A percentile compares a stretch with the other conserved stretches of the same genome.
Evolutionary conservation across 2,329 filamentous ascomycete species (phyloP).

Genomic region (Neopestalotiopsis rosae): DNA sequence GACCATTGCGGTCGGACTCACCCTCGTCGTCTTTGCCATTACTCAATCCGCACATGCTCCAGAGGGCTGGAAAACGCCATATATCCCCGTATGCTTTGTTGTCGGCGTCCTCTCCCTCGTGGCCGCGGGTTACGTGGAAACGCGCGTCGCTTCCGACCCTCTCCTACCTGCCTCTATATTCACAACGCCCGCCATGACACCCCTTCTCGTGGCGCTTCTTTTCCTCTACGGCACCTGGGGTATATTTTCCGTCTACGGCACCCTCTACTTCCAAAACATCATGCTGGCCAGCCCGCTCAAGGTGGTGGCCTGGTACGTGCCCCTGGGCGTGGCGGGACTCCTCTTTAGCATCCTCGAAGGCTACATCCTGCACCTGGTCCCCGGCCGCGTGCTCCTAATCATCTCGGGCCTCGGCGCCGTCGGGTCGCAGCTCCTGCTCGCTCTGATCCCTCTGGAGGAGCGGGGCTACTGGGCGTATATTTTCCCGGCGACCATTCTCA

Average conservation of each 20-base stretch:
- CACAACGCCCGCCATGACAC: not conserved
- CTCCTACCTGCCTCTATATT: constrained; percentile 60
- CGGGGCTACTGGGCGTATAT: constrained; percentile 73
- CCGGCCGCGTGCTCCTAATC: constrained; percentile 66
- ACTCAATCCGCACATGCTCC: constrained; percentile 75
- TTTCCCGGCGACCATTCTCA: constrained; percentile 72
- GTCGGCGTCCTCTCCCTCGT: constrained; percentile 65
- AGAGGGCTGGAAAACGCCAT: constrained; percentile 72
- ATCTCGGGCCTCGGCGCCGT: constrained; percentile 66
- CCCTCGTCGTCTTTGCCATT: constrained; percentile 76
- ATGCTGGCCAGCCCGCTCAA: constrained; percentile 58
- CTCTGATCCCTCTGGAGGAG: constrained; percentile 62
- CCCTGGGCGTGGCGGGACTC: constrained; percentile 71
- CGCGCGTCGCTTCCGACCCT: constrained; percentile 70
- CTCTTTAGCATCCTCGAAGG: constrained; percentile 67
- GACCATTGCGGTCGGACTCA: constrained; percentile 67
- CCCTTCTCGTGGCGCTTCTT: not conserved
- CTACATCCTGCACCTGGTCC: constrained; percentile 70
- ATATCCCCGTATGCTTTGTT: constrained; percentile 70
- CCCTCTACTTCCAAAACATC: not conserved
- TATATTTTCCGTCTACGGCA: not conserved
- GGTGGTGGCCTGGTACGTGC: constrained; percentile 71
- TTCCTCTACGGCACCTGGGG: not conserved
- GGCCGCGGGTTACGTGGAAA: constrained; percentile 72
- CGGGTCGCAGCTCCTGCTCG: constrained; percentile 65